These are phyloP conservation scores for Rubia yunnanensis DNA, from an alignment of 257 asterid genomes.

Conservation along the genomic window DNA sequence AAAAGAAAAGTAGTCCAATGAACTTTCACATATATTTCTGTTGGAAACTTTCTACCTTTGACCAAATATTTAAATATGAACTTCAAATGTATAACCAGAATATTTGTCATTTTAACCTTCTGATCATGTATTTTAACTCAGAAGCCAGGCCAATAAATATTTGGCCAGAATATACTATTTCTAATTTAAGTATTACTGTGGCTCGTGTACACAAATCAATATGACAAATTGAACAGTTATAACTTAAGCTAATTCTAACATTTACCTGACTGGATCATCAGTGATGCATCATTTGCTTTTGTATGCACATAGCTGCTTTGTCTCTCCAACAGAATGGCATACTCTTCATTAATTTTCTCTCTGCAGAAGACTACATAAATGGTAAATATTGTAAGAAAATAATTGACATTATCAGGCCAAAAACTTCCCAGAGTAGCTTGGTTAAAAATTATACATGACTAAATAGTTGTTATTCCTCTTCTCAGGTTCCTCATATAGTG, in stretches of 20 bases:
- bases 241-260: background rate
- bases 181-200: background rate
- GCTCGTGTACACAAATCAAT: background rate
- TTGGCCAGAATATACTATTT: background rate
- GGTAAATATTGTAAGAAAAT: conserved; percentile 8
- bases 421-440: background rate
- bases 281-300: conserved; percentile 66
- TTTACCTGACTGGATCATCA: conserved; percentile 78
- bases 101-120: background rate
- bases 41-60: background rate
- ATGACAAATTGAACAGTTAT: background rate
- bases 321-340: conserved; percentile 38
- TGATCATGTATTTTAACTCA: background rate
- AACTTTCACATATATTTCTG: background rate
- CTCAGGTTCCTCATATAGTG: conserved; percentile 38
- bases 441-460: conserved; percentile 51
- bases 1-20: background rate
- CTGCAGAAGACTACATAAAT: conserved; percentile 67
- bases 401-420: background rate
- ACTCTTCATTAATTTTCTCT: conserved; percentile 71
- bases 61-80: background rate
- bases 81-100: background rate
- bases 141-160: background rate
- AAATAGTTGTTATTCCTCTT: conserved; percentile 62
- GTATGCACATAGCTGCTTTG: conserved; percentile 77